Evolutionary conservation across 2,329 filamentous ascomycete species (phyloP), one percentile per base, ranked within the genome.

Genomic region (Monilinia fructigena): DNA sequence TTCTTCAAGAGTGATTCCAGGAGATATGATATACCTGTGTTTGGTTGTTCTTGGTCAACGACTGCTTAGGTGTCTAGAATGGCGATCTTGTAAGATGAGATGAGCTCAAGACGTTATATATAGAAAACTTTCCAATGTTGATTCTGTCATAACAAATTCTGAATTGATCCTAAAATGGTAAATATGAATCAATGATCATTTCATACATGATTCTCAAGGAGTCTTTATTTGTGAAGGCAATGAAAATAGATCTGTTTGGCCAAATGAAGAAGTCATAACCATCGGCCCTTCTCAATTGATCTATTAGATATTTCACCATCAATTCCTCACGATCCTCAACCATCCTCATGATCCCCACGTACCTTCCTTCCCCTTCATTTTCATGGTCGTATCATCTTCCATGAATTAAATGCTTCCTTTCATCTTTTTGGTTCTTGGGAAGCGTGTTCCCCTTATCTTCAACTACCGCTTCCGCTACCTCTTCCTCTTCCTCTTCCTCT

Each of bases 331-430:
- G 10, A 23, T 48, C 8, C 20, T 11, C 14, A 38, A 3, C 14
- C 28, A 26, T 14, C 28, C 47, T n/a, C 42, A 35, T 35, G 20
- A 35, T 38, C 6, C 7, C n/a, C 58, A 38, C 38, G 58, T 12
- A 18, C 58, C 50, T 61, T 61, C 47, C 58, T 50, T 31, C n/a
- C 28, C 23, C 48, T 60, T 35, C 28, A 60, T 12, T 18, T 12
- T 23, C 11, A 10, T 26, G 45, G 56, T 59, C 2, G 16, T 35
- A 18, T n/a, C 56, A 47, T 59, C 42, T 42, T 14, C 47, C 42
- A 48, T 31, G 4, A 8, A 23, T 48, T 38, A 16, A 26, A 60
- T 59, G 45, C 35, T 45, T 16, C 4, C 58, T 18, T 38, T 26
- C 45, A 26, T 28, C 45, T 6, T 45, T 58, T 14, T n/a, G 14